Base-by-base conservation (phyloP, 2,329 filamentous ascomycete genomes). In the Stachybotrys chartarum region DNA sequence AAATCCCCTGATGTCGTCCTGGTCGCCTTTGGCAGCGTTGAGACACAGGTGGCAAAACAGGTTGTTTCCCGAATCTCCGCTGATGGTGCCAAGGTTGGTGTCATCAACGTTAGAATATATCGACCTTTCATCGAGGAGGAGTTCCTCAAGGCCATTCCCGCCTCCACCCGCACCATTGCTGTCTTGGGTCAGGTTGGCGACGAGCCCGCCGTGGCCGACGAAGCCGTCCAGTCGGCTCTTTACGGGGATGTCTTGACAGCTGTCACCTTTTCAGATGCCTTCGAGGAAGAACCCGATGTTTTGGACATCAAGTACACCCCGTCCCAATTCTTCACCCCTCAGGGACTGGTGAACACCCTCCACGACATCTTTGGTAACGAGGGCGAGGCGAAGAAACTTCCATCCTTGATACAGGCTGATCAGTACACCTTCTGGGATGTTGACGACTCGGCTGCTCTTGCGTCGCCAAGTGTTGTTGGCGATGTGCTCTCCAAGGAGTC, bases 391-490 rank as follows among this genome's bases (percentile, higher is more conserved):
- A 73, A 73, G 55, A 64, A 70, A 55, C 68, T 68, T 58, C 70
- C 63, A 56, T 77, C 59, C n/a, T 69, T 78, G 50, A 71, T 85
- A 54, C 77, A 83, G 61, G 84, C 86, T 18, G 82, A 90, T 70
- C 89, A 97, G 72, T 97, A 94, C 75, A 87, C 86, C 12, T 97
- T 99, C 81, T 97, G 92, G 91, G 90, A 97, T 63, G 70, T 89
- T 46, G 93, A 96, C 66, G 82, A 85, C 69, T 91, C 91, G 31
- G 73, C 78, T 1, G 81, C 87, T 53, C 78, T 80, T 53, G 77
- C 78, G 57, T 85, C 90, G 1, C 86, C 91, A 11, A 73, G 81
- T 24, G 81, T 77, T 44, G 68, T 86, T 31, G 79, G 80, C 59
- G 77, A 73, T 56, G 67, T 84, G 12, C 82, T 78, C 78, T 93